Conservation (phyloP, 148 eudicot species). For the Rhododendron williamsianum region DNA sequence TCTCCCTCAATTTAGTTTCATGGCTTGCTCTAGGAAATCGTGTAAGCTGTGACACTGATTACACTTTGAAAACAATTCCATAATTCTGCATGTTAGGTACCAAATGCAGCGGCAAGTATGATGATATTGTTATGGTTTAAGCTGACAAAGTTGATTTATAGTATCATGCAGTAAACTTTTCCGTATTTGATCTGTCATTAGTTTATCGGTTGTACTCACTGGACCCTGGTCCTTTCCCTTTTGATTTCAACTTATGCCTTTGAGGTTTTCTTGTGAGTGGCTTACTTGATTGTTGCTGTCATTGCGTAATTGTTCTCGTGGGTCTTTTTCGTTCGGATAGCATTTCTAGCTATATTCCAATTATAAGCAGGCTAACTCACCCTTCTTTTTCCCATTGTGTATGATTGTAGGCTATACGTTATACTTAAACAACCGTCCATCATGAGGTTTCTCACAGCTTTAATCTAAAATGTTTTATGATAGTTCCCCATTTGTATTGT, state of each 20-base stretch:
- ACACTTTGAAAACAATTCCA: background rate
- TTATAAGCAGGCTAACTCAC: background rate
- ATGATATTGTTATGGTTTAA: background rate
- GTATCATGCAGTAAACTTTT: background rate
- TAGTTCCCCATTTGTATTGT: conserved; percentile 4
- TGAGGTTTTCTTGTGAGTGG: background rate
- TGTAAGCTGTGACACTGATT: background rate
- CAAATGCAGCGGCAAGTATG: background rate
- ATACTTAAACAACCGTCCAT: background rate
- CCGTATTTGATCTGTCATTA: background rate
- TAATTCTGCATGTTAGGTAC: background rate
- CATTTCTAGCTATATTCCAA: background rate
- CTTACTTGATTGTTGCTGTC: background rate
- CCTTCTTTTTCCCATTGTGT: background rate
- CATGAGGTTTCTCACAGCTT: background rate
- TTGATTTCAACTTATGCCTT: background rate
- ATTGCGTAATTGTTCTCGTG: background rate
- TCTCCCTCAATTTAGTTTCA: background rate
- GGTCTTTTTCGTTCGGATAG: background rate
- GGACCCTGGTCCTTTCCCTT: background rate
- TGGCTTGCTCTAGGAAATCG: background rate
- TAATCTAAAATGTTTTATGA: background rate
- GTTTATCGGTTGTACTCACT: background rate
- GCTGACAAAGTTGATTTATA: background rate
- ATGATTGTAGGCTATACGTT: background rate